These are phyloP conservation scores for Puccinellia tenuiflora DNA, from an alignment of 176 grass and related monocot species.

Conservation along the genomic window DNA sequence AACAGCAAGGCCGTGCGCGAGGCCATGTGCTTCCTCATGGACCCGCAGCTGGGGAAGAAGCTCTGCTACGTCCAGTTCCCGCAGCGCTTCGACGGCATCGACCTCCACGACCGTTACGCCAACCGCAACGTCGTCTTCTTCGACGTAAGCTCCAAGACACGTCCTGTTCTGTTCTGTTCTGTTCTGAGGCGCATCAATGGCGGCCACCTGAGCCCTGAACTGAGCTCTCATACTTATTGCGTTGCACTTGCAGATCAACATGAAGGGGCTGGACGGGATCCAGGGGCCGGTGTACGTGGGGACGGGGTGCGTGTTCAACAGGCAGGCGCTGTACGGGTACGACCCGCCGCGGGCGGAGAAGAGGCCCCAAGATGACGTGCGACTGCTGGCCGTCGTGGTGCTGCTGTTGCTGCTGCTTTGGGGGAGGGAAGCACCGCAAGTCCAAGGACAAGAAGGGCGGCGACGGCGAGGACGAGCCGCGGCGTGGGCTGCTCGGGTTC, in stretches of 20 bases:
- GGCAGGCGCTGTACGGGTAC: slow-evolving; percentile 85
- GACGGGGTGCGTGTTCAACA: slow-evolving; percentile 79
- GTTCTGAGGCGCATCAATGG: no score
- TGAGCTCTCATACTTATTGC: neutral
- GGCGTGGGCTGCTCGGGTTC: slow-evolving; percentile 47
- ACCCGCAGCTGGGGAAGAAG: slow-evolving; percentile 90
- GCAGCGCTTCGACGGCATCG: slow-evolving; percentile 92
- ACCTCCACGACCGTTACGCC: slow-evolving; percentile 74
- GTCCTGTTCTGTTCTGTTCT: no score
- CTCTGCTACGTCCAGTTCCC: slow-evolving; percentile 97
- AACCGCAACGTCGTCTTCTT: slow-evolving; percentile 96
- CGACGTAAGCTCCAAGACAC: slow-evolving; percentile 36
- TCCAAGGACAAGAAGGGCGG: slow-evolving; percentile 49
- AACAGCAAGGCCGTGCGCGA: slow-evolving; percentile 94
- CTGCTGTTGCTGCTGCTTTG: slow-evolving; percentile 80
- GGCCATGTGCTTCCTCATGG: slow-evolving; percentile 99
- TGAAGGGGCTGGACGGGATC: slow-evolving; percentile 94
- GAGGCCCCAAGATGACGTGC: slow-evolving; percentile 92
- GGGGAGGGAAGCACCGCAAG: slow-evolving; percentile 40
- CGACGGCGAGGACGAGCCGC: slow-evolving; percentile 40
- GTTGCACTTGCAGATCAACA: slow-evolving; percentile 70
- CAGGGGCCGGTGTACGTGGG: slow-evolving; percentile 93
- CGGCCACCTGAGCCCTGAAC: neutral
- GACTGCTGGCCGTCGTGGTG: slow-evolving; percentile 98
- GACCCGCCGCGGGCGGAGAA: slow-evolving; percentile 78